Percentiles rank a stretch among this genome's conserved stretches.
Evolutionary conservation across 805 yeast species (phyloP).

Genomic region (Candida ortonii): DNA sequence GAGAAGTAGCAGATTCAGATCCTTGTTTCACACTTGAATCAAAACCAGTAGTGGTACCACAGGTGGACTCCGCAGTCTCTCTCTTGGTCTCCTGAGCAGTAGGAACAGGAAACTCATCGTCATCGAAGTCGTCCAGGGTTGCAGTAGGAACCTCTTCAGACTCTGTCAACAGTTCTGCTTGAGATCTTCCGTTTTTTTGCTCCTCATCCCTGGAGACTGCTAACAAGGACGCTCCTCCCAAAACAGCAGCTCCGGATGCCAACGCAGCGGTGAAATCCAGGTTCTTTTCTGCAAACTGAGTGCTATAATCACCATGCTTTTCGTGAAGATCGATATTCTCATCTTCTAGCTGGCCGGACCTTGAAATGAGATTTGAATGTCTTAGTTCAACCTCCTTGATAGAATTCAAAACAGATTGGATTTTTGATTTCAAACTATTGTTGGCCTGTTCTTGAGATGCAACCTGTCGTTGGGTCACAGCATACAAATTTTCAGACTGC

Average conservation of each 20-base stretch:
- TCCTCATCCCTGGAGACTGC: slow-evolving; percentile 16
- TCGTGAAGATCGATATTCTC: slow-evolving; percentile 43
- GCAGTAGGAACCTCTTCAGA: slow-evolving; percentile 34
- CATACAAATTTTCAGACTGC: slow-evolving; percentile 59
- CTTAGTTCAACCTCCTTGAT: slow-evolving; percentile 28
- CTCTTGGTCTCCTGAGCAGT: slow-evolving; percentile 16
- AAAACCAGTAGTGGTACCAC: slow-evolving; percentile 22
- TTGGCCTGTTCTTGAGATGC: slow-evolving; percentile 52
- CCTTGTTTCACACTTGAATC: slow-evolving; percentile 19
- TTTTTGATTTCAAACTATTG: slow-evolving; percentile 32
- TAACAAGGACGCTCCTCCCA: slow-evolving; percentile 24
- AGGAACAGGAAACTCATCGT: slow-evolving; percentile 20
- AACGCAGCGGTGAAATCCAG: slow-evolving; percentile 29
- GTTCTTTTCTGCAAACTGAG: slow-evolving; percentile 32
- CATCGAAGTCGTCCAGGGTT: slow-evolving; percentile 31
- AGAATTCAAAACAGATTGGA: slow-evolving; percentile 24
- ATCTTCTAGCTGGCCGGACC: slow-evolving; percentile 30
- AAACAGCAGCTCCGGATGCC: slow-evolving; percentile 26
- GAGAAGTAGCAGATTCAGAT: slow-evolving; percentile 45
- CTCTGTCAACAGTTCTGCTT: too few relatives aligned
- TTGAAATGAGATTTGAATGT: slow-evolving; percentile 23
- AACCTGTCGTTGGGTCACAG: slow-evolving; percentile 68
- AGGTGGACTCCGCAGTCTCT: slow-evolving; percentile 20
- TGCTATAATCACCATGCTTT: slow-evolving; percentile 29
- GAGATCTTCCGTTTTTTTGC: too few relatives aligned